Base-by-base conservation (phyloP, 1,284 basidiomycete genomes). In the Trichosporon ovoides region DNA sequence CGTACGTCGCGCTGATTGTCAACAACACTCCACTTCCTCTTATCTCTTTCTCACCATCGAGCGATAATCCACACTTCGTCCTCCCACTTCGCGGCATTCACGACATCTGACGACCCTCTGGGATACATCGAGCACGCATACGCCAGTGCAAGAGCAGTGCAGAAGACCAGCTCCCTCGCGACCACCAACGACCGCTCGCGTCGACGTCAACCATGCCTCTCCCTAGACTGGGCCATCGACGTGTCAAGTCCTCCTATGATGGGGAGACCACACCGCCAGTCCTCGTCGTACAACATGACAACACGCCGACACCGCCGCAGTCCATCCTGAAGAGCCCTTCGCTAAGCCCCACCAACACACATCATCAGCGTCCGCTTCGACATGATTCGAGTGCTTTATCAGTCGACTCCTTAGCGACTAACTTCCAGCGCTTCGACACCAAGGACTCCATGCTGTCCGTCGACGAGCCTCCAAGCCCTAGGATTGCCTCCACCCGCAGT, bases 341-440 rank as follows among this genome's bases (percentile, higher is more conserved):
- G n/a, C 52, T 38, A 14, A 52, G 52, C 13, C 52, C 36, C 14
- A 49, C 22, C 5, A 18, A 5, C 18, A 36, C 49, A 19, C 14
- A n/a, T 13, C 19, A 14, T 49, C 43, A 24, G 22, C 43, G 43
- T 3, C 28, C 43, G 24, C 43, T 48, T 22, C 43, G 43, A n/a
- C 43, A 48, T 18, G 43, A 48, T 14, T 28, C 43, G 2, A 48
- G 43, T 48, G 43, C 43, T 9, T n/a, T 48, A 22, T 48, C 43
- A 7, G 43, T 48, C 7, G 43, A 48, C 24, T 48, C 43, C 11
- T 13, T 48, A 24, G 24, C 43, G 43, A 31, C 12, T 7, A 24
- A 48, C 22, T 48, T 48, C 24, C 43, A 48, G 22, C 43, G 43
- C 12, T 48, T 48, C 24, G 43, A 48, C 24, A 48, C 43, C 22